Evolutionary conservation across 1,139 yeast species (phyloP).

Genomic region (Protomyces inundatus): DNA sequence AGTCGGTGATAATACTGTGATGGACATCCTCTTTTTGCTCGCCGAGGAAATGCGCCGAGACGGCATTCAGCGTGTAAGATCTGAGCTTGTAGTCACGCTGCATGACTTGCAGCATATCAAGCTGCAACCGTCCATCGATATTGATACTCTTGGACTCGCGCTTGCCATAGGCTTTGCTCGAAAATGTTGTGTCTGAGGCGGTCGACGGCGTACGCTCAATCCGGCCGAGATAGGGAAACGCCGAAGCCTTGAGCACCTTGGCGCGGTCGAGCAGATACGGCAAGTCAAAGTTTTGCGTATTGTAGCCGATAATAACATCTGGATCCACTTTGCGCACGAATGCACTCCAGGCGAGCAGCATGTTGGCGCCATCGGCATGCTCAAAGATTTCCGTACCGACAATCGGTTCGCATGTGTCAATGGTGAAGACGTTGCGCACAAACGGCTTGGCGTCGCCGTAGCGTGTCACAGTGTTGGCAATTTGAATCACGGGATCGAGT

Average conservation of each 20-base stretch:
- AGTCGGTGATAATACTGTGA: slow-evolving; percentile 88
- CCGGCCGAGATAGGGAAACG: slow-evolving; percentile 86
- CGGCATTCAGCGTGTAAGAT: slow-evolving; percentile 91
- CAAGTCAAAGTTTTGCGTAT: slow-evolving; percentile 87
- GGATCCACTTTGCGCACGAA: slow-evolving; percentile 83
- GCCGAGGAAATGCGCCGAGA: slow-evolving; percentile 85
- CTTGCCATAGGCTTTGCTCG: slow-evolving; percentile 95
- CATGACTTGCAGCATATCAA: slow-evolving; percentile 85
- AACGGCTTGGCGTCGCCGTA: slow-evolving; percentile 85
- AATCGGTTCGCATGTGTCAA: slow-evolving; percentile 83
- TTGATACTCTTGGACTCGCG: slow-evolving; percentile 87
- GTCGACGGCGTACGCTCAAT: slow-evolving; percentile 64
- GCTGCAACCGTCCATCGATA: slow-evolving; percentile 92
- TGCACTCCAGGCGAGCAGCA: slow-evolving; percentile 80
- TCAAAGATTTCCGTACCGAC: slow-evolving; percentile 89
- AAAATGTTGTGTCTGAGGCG: slow-evolving; percentile 72
- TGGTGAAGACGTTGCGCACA: slow-evolving; percentile 89
- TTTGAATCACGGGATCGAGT: slow-evolving; percentile 90
- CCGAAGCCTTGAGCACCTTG: slow-evolving; percentile 55
- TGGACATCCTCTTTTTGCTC: slow-evolving; percentile 99
- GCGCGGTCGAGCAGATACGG: slow-evolving; percentile 92
- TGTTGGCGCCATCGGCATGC: slow-evolving; percentile 66
- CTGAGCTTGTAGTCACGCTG: slow-evolving; percentile 93
- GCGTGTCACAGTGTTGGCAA: slow-evolving; percentile 84
- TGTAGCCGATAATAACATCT: slow-evolving; percentile 94